Base-by-base conservation (phyloP, 2,329 filamentous ascomycete species). In the Microsporum canis region DNA sequence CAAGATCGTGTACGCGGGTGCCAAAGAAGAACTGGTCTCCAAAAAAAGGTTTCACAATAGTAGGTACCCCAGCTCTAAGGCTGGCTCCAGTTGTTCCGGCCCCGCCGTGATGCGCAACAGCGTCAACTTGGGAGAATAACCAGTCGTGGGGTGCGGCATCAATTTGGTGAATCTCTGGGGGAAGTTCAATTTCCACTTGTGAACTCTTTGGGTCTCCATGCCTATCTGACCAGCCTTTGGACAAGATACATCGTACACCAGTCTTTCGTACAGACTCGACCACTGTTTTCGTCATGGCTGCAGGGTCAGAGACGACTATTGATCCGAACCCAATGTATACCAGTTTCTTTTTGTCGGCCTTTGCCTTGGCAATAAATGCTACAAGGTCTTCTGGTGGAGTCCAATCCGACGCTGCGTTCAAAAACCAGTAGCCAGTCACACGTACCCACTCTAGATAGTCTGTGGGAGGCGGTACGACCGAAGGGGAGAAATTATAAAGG, bases 11-110 rank as follows among this genome's bases (percentile, higher is more conserved):
- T 1, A 97, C 88, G 3, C 94, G 83, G 34, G 81, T 84, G 5
- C 91, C 94, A 68, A 95, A 97, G 79, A 99, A 99, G 79, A 88
- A 96, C 71, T 99, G 94, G 68, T 99, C 94, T 3, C 94, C 94
- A 70, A 99, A 99, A 78, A 97, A 99, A 0, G 94, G 94, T 63
- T 92, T 89, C 70, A 97, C 88, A 65, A 99, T 91, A 0, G 94
- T 97, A 0, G 94, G 94, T 3, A 96, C 84, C 1, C 94, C 94
- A 0, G 91, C 91, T 59, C 94, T 83, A 57, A 99, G 78, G 72
- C 90, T 95, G 0, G 94, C 94, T 1, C 94, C 94, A 0, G 94
- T 99, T 0, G 94, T 99, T 1, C 94, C 94, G 3, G 91, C 89
- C 3, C 94, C 94, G 56, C 94, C 94, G 70, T 99, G 94, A 71